These are phyloP conservation scores for Dictyostelium purpureum DNA, from an alignment of 78 protist species.

Conservation along the genomic window DNA sequence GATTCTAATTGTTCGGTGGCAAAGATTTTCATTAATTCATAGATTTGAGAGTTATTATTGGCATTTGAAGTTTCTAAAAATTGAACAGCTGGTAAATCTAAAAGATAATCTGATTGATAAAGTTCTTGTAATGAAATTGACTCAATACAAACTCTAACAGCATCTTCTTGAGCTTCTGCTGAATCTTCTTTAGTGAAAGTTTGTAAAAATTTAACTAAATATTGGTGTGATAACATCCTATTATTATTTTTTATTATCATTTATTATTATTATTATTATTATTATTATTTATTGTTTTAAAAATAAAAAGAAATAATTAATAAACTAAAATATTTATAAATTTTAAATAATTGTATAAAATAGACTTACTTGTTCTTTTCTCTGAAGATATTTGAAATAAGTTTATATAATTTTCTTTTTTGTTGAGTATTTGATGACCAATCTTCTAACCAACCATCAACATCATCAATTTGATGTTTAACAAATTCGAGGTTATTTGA, in stretches of 20 bases:
- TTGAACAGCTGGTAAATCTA: constrained; percentile 55
- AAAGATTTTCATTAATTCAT: constrained; percentile 66
- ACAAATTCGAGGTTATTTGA: constrained; percentile 50
- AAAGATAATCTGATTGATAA: constrained; percentile 70
- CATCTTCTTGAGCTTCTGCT: constrained; percentile 63
- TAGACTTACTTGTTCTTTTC: constrained; percentile 50
- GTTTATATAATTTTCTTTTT: constrained; percentile 64
- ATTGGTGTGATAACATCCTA: constrained; percentile 70
- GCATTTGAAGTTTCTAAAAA: constrained; percentile 19
- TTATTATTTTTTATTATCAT: not conserved
- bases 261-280: not conserved
- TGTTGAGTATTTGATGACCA: constrained; percentile 37
- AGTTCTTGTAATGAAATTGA: constrained; percentile 60
- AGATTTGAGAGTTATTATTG: constrained; percentile 10
- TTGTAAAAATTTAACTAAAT: constrained; percentile 73
- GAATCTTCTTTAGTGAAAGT: constrained; percentile 71
- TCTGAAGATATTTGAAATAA: constrained; percentile 61
- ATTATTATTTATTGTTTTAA: not conserved
- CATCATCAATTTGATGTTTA: constrained; percentile 29
- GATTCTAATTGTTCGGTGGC: constrained; percentile 73
- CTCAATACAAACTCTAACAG: constrained; percentile 70
- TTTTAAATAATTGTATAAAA: not conserved
- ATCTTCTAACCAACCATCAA: constrained; percentile 63
- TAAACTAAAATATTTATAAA: not conserved
- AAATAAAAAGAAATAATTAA: not conserved